Percentiles rank a stretch among this genome's conserved stretches.
These are phyloP conservation scores for Sugiyamaella smithiae DNA, from an alignment of 805 yeast genomes.

Conservation along the genomic window DNA sequence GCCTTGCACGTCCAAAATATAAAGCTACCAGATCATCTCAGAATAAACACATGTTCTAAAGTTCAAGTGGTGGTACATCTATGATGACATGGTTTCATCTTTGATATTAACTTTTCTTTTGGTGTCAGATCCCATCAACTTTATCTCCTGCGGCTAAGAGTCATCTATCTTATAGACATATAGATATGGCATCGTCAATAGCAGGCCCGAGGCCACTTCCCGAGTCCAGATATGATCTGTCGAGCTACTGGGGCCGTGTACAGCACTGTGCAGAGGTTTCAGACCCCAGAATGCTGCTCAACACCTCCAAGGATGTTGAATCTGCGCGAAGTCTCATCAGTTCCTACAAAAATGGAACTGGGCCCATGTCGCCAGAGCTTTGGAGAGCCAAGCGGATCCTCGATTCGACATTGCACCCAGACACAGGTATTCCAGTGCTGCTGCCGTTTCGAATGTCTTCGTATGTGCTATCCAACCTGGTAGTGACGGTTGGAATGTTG, in stretches of 20 bases:
- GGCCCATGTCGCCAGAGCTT: conserved; percentile 68
- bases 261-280: conserved; percentile 90
- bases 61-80: no score
- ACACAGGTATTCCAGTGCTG: conserved; percentile 88
- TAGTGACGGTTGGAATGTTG: conserved; percentile 96
- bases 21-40: no score
- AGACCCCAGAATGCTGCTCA: conserved; percentile 77
- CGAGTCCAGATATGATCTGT: conserved; percentile 71
- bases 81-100: no score
- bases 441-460: conserved; percentile 97
- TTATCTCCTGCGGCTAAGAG: conserved; percentile 1
- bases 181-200: conserved; percentile 78
- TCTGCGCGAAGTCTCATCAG: conserved; percentile 63
- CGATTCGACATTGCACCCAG: conserved; percentile 95
- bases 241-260: conserved; percentile 91
- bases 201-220: conserved; percentile 82
- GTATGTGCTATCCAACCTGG: conserved; percentile 87
- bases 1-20: no score
- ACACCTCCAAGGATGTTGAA: conserved; percentile 60
- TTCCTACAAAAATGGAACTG: conserved; percentile 69
- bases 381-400: conserved; percentile 87
- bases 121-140: no score
- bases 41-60: no score
- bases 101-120: no score
- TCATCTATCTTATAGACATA: neutral